Evolutionary conservation across 2,329 filamentous ascomycete genomes (phyloP).

Genomic region (Fusarium papillatum): DNA sequence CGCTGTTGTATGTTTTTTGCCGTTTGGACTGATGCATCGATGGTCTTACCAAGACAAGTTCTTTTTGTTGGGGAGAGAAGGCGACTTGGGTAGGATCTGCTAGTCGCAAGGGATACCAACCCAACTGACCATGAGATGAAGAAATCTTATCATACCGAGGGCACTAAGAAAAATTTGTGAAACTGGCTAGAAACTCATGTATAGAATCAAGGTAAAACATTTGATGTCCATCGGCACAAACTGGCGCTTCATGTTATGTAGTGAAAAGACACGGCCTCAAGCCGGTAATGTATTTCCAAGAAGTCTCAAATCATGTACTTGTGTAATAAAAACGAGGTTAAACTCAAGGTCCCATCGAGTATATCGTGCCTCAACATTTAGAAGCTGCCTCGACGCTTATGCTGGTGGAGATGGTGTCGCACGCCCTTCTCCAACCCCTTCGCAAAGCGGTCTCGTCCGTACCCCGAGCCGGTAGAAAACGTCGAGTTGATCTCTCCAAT

Average conservation of each 20-base stretch:
- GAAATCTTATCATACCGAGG: not conserved
- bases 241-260: not conserved
- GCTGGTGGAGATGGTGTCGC: constrained; percentile 14
- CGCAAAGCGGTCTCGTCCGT: not conserved
- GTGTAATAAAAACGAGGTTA: not conserved
- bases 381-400: constrained; percentile 1
- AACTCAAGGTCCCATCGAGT: not conserved
- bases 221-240: too few relatives aligned
- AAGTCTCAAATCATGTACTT: not conserved
- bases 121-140: not conserved
- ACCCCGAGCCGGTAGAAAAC: constrained; percentile 2
- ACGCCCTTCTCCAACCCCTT: not conserved
- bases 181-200: not conserved
- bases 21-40: not conserved
- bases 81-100: not conserved
- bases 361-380: not conserved
- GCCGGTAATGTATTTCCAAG: not conserved
- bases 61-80: not conserved
- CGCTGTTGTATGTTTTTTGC: not conserved
- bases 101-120: not conserved
- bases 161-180: not conserved
- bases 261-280: not conserved
- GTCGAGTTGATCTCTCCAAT: constrained; percentile 73
- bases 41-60: accelerated
- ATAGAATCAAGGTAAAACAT: too few relatives aligned